Evolutionary conservation across 139 green algal species (phyloP), one percentile per base, ranked within the genome.

Genomic region (Tetradesmus lagerheimii): DNA sequence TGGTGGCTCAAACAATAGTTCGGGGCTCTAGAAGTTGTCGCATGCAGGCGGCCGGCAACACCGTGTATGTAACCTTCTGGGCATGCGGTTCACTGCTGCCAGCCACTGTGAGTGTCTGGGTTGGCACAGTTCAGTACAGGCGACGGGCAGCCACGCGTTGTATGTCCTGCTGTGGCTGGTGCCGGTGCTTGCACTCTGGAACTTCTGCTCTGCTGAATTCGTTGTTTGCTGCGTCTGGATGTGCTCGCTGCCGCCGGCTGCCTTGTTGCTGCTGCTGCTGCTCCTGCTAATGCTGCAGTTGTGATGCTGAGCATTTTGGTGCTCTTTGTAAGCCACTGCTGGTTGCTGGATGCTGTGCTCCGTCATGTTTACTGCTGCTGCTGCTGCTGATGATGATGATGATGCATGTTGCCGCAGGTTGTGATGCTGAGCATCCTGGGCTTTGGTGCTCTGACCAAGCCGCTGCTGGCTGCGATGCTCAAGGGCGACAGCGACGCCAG

Each of bases 271-370:
- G 27, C 27, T 76, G 27, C 64, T 43, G 74, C 31, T 80, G 23
- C n/a, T n/a, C n/a, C n/a, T n/a, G n/a, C n/a, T n/a, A n/a, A n/a
- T 34, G 29, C 43, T 41, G 81, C 62, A 90, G 37, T 90, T 34
- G 95, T 98, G 57, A 89, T 97, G 76, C 92, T 95, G 67, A 94
- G 90, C 50, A 96, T 94, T 92, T 97, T 71, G 93, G 93, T 4
- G 94, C 91, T 0, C 74, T 94, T 29, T 97, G 95, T 20, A 95
- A 96, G 91, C 93, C 96, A 2, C 89, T 98, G 90, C 93, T 97
- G 91, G 85, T 83, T 31, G 85, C 81, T n/a, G n/a, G 67, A 89
- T 95, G 39, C 90, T 95, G n/a, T n/a, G n/a, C n/a, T n/a, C 71
- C 18, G n/a, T 80, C 67, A 78, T 35, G 29, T 16, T 34, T 20